Evolutionary conservation across 2,329 filamentous ascomycete genomes (phyloP), one percentile per base, ranked within the genome.

Genomic region (Pseudogymnoascus sp.): DNA sequence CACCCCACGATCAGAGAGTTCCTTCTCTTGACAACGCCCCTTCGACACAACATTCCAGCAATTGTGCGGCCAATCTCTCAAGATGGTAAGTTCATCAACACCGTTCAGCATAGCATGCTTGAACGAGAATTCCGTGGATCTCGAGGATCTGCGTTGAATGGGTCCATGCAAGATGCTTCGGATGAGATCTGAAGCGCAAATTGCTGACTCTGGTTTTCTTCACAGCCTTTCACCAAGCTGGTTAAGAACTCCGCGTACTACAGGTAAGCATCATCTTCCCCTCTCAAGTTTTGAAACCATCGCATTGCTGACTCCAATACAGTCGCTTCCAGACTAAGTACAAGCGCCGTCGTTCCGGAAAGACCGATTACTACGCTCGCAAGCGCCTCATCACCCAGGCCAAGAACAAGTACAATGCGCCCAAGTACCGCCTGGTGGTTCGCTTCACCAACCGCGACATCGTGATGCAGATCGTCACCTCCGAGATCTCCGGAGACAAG

Each of bases 391-490:
- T 97, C 85, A 92, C 91, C 84, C 94, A 99, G 86, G 94, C 94
- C 83, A 99, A 97, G 91, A 99, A 99, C 91, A 99, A 99, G 89
- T 99, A 97, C 89, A 96, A 96, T 83, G 89, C 94, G 68, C 94
- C 94, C 81, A 99, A 99, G 87, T 97, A 99, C 89, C 90, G 94
- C 76, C 89, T 99, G 76, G 94, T 99, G 70, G 91, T 99, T 77
- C 94, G 94, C 79, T 96, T 96, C 89, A 95, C 91, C 85, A 96
- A 97, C 89, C 91, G 92, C 81, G 93, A 99, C 86, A 96, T 97
- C 84, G 89, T 97, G 82, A 87, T 86, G 82, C 94, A 99, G 85
- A 94, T 99, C 78, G 86, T 99, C 78, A 89, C 85, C 76, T 95
- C 94, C 65, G 94, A 99, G 85, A 89, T 99, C 82, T 86, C 84